Base-by-base conservation (phyloP, 2,329 filamentous ascomycete species). In the Nannizzia gypsea region DNA sequence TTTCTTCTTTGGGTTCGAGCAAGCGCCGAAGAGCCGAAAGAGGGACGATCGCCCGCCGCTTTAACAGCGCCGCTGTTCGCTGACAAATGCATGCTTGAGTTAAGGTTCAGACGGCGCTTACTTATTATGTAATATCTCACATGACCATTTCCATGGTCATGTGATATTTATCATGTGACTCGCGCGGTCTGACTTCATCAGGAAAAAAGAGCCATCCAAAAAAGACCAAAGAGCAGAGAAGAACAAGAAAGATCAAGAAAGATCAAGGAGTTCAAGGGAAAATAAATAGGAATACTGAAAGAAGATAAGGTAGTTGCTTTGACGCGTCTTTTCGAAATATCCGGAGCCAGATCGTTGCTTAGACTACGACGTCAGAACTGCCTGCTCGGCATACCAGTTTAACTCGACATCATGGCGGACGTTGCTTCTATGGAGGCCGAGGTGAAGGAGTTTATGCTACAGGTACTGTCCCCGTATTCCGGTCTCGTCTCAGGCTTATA, bases 381-480 rank as follows among this genome's bases (percentile, higher is more conserved):
- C n/a, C 38, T 6, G 15, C n/a, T 42, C 38, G n/a, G 9, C 42
- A 11, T 6, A 46, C 42, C 42, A 40, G 38, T 13, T 3, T 40
- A 8, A 5, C 13, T 40, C 40, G 31, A 15, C 58, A 70, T 22
- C 50, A 78, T 78, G 76, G 68, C 69, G 70, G 75, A 78, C 57
- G 67, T 78, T 28, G 69, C 72, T 50, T 70, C 72, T 56, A 68
- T 78, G 20, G 75, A 78, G 67, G 71, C 71, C 31, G 75, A 83
- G 68, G 73, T 83, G 54, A 82, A 82, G 68, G 81, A 83, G 72
- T 84, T 82, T 71, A 81, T 78, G 70, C 70, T 81, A 65, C 81
- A 83, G 77, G 81, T 82, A 52, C 34, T 20, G 28, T n/a, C n/a
- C n/a, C n/a, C n/a, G 20, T 17, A 26, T 24, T 11, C 46, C n/a